Evolutionary conservation across 2,329 filamentous ascomycete genomes (phyloP).

Genomic region (Helotiales sp.): DNA sequence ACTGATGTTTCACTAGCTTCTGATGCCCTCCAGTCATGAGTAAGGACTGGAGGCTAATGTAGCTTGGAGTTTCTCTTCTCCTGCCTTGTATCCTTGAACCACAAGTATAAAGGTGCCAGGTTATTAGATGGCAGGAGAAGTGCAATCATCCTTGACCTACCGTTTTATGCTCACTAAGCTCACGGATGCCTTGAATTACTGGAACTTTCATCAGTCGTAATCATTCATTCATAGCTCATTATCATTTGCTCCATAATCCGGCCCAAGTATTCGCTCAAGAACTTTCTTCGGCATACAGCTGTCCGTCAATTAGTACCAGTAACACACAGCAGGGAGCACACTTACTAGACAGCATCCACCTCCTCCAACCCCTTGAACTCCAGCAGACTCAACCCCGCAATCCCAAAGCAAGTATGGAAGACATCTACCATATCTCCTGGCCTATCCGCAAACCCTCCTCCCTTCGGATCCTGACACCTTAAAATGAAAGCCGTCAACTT

Average conservation of each 20-base stretch:
- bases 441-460: constrained; percentile 84
- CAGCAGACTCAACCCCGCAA: constrained; percentile 84
- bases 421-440: constrained; percentile 96
- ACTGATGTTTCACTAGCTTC: neutral
- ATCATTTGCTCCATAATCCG: constrained; percentile 28
- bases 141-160: neutral
- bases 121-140: constrained; percentile 71
- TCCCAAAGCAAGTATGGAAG: constrained; percentile 89
- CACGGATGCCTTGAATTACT: too few species aligned
- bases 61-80: constrained; percentile 53
- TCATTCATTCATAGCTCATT: neutral
- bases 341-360: constrained; percentile 85
- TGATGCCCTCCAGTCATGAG: constrained; percentile 18
- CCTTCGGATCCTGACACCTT: constrained; percentile 79
- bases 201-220: neutral
- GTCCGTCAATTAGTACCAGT: constrained; percentile 16
- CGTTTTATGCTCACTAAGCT: too few species aligned
- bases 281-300: constrained; percentile 73
- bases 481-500: constrained; percentile 83
- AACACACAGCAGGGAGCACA: constrained; percentile 14
- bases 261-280: constrained; percentile 57
- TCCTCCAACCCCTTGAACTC: constrained; percentile 73
- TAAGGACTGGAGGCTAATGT: constrained; percentile 7
- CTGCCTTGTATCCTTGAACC: constrained; percentile 69
- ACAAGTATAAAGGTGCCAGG: constrained; percentile 53